A percentile compares a stretch with the other conserved stretches of the same genome.
phyloP scores from a whole-genome alignment of 768 basidiomycete species.

The Podaxis carcinomalis region DNA sequence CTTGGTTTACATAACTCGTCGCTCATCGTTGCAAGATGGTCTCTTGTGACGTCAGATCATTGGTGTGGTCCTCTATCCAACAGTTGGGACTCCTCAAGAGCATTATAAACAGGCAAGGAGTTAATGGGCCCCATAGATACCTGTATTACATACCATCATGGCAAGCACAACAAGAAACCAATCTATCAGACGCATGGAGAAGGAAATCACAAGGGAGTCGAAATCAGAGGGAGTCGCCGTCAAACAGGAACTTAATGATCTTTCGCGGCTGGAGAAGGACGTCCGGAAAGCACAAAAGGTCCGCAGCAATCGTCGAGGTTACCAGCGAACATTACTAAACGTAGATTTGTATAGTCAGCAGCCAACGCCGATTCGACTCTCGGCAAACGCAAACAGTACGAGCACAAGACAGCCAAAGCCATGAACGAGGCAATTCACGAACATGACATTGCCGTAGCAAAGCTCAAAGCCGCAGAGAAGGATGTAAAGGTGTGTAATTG shows the following conservation, averaged over 20 bases:
- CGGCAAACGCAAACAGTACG: slow-evolving; percentile 44
- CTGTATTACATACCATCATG: neutral
- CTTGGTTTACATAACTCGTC: neutral
- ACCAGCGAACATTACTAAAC: neutral
- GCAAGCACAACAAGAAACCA: slow-evolving; percentile 19
- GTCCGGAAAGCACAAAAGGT: slow-evolving; percentile 52
- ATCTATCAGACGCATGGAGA: slow-evolving; percentile 35
- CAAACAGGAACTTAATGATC: slow-evolving; percentile 50
- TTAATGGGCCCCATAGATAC: slow-evolving; percentile 10
- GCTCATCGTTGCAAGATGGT: neutral
- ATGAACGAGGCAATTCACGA: slow-evolving; percentile 49
- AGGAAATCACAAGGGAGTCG: slow-evolving; percentile 42
- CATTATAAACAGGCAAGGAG: neutral
- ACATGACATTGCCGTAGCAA: slow-evolving; percentile 44
- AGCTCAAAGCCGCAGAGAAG: slow-evolving; percentile 37
- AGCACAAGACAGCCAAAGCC: slow-evolving; percentile 41
- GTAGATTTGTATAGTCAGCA: slow-evolving; percentile 8
- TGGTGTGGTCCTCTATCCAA: neutral
- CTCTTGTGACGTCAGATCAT: neutral
- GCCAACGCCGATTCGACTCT: slow-evolving; percentile 15
- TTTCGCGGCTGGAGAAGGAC: slow-evolving; percentile 48
- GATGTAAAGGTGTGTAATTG: slow-evolving; percentile 33
- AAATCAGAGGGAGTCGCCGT: slow-evolving; percentile 47
- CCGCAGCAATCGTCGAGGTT: neutral
- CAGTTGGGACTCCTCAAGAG: neutral